A percentile compares a stretch with the other conserved stretches of the same genome.
These are phyloP conservation scores for Fusarium sp. DNA, from an alignment of 2,329 filamentous ascomycete species.

Conservation along the genomic window DNA sequence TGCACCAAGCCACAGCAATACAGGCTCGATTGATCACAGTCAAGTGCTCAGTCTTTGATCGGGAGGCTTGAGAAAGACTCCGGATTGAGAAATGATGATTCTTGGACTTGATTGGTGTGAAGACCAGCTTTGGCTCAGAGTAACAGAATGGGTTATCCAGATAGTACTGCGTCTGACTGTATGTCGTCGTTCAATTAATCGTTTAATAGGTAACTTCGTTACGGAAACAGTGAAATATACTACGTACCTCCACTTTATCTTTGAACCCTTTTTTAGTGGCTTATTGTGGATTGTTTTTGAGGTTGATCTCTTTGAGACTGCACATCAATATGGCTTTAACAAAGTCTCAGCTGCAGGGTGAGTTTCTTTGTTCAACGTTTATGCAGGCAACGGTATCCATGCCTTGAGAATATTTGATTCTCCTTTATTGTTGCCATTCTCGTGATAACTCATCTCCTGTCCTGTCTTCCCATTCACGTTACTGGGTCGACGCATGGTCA, in stretches of 20 bases:
- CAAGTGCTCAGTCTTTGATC: constrained; percentile 15
- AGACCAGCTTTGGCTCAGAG: background rate
- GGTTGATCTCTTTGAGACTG: constrained; percentile 20
- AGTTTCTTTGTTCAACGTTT: constrained; percentile 26
- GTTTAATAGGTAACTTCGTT: background rate
- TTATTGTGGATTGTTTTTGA: constrained; percentile 8
- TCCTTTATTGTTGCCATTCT: constrained; percentile 21
- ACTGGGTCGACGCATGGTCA: constrained; percentile 43
- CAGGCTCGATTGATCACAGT: constrained; percentile 9
- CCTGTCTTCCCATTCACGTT: constrained; percentile 28
- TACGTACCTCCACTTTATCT: background rate
- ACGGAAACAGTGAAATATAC: background rate
- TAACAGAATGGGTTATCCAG: background rate
- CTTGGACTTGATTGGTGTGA: background rate
- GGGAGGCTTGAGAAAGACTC: constrained; percentile 13
- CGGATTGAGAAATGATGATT: constrained; percentile 5
- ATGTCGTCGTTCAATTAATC: background rate
- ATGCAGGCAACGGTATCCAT: constrained; percentile 20
- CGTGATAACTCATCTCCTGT: constrained; percentile 20
- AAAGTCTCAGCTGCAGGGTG: constrained; percentile 21
- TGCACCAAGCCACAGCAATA: constrained; percentile 26
- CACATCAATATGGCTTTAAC: constrained; percentile 7
- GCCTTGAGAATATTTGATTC: background rate
- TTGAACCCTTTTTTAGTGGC: constrained; percentile 25
- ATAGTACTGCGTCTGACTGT: background rate